Base-by-base conservation (phyloP, 768 basidiomycete genomes). In the Lentinula sp. region DNA sequence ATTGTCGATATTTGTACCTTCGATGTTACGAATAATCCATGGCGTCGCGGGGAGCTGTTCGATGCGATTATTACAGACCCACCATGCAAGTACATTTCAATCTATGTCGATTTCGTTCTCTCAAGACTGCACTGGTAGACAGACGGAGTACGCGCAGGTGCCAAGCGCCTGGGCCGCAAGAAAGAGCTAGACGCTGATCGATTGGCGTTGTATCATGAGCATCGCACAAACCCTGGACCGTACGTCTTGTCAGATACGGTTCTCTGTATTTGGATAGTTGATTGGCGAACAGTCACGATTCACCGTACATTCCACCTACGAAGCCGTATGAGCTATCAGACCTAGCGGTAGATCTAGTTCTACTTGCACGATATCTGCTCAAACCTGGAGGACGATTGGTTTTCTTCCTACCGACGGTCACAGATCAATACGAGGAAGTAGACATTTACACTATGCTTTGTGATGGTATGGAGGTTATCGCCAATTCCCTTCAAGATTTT, bases 31-130 rank as follows among this genome's bases (percentile, higher is more conserved):
- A 80, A 79, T 37, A 84, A 93, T 69, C 93, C 95, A 0, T 93
- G 90, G 88, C 77, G 97, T 63, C 86, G 89, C 64, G 97, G 95
- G 6, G 88, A 82, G 8, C 73, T 98, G 34, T 92, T 99, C 64
- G 97, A 99, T 67, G 93, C 95, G 0, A 95, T 98, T 63, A 76
- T 97, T 37, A 95, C 95, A 0, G 95, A 97, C 72, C 95, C 95
- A 49, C 95, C 95, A 10, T 97, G 94, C 94, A 73, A 69, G 89
- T 72, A 7, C 16, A 40, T 39, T 10, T 21, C 34, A 9, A 28
- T 49, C 57, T 51, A 15, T 37, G 16, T 59, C n/a, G 23, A 23
- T 4, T 28, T 23, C 16, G 9, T 28, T 45, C 11, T 31, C 18
- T 57, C 16, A 55, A 42, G 40, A 37, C 11, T 32, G 23, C n/a